Conservation (phyloP, 805 yeast genomes). For the Spathaspora sp. region DNA sequence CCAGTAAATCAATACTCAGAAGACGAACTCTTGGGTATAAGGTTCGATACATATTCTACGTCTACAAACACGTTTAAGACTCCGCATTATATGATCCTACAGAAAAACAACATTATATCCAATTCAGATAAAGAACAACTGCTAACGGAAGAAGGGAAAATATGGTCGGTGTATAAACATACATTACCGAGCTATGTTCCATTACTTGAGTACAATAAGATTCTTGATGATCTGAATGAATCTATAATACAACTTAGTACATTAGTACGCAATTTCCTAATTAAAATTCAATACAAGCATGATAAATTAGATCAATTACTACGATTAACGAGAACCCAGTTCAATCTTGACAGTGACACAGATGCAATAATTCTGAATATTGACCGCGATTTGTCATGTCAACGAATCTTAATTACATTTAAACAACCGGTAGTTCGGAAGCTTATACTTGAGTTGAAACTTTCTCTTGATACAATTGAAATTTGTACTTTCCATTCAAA, state of each 20-base stretch:
- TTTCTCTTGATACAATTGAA: slow-evolving; percentile 17
- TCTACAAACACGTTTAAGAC: slow-evolving; percentile 20
- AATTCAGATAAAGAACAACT: slow-evolving; percentile 6
- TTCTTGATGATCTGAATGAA: slow-evolving; percentile 7
- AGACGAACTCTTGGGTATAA: slow-evolving; percentile 40
- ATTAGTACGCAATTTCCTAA: slow-evolving; percentile 18
- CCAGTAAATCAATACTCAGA: slow-evolving; percentile 37
- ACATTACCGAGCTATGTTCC: slow-evolving; percentile 34
- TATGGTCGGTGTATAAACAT: slow-evolving; percentile 32
- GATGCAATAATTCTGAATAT: slow-evolving; percentile 10
- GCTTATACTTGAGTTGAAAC: slow-evolving; percentile 12
- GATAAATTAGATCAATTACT: slow-evolving; percentile 21
- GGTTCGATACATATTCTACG: slow-evolving; percentile 44
- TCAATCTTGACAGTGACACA: slow-evolving; percentile 3
- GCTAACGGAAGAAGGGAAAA: neutral
- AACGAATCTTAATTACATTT: slow-evolving; percentile 12
- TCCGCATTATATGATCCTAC: slow-evolving; percentile 49
- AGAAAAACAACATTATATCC: slow-evolving; percentile 4
- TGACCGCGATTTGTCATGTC: slow-evolving; percentile 25
- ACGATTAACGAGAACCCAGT: slow-evolving; percentile 8
- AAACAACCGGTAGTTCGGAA: neutral
- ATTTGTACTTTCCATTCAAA: neutral
- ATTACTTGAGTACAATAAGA: slow-evolving; percentile 12
- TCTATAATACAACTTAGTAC: slow-evolving; percentile 19
- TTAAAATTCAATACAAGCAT: slow-evolving; percentile 26